Base-by-base conservation (phyloP, 805 yeast genomes). In the Nakazawaea peltata region DNA sequence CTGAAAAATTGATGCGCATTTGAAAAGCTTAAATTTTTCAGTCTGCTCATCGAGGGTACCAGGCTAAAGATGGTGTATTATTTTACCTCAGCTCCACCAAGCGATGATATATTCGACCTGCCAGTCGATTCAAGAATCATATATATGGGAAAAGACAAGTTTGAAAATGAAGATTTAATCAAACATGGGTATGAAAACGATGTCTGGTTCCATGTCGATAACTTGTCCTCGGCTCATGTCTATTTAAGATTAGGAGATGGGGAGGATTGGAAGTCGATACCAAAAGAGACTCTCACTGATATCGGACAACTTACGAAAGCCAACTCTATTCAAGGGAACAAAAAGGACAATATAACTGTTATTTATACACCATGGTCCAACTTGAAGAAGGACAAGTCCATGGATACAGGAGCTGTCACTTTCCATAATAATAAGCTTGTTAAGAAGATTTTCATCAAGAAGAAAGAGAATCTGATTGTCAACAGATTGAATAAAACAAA, bases 161-260 rank as follows among this genome's bases (percentile, higher is more conserved):
- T 66, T 34, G 94, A 84, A 56, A 83, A 76, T 44, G 81, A 74
- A 45, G 54, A 59, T 17, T 51, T 77, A 34, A 71, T 83, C 38
- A 75, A 74, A 49, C 69, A 73, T 45, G 83, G 88, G 1, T 68
- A 71, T 41, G 76, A 74, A 18, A 71, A 70, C 39, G 78, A 81
- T 50, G 59, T 81, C 4, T 83, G 94, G 90, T 83, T 84, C 49
- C 94, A 82, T 53, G 86, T 80, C 6, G 88, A 81, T 44, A 79
- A 77, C 44, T 62, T 74, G 32, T 77, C 86, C 4, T 77, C 86
- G 29, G 92, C 88, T 0, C 94, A 84, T 51, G 67, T 84, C 8
- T 84, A 84, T 47, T 57, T 81, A 19, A 69, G 84, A 37, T 54
- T 78, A 15, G 59, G 65, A 2, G 49, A 51, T 2, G 71, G 66